These are phyloP conservation scores for Rostrohypoxylon terebratum DNA, from an alignment of 495 filamentous ascomycete species.

Conservation along the genomic window DNA sequence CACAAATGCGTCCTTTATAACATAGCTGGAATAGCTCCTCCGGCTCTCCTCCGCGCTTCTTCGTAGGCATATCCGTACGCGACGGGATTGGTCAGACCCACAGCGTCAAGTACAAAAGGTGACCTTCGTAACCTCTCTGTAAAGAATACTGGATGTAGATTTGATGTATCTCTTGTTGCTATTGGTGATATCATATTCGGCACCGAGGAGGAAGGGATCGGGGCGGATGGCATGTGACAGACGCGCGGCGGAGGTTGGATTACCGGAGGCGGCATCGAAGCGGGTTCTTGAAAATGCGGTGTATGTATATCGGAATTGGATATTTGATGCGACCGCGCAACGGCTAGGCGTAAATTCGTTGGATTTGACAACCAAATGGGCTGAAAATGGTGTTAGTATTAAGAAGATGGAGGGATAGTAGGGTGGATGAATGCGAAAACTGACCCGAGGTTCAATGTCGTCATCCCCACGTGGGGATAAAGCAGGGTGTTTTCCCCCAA, in stretches of 20 bases:
- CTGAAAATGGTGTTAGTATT: background rate
- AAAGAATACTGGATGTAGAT: conserved; percentile 70
- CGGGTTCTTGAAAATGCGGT: conserved; percentile 3
- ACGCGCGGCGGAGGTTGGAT: conserved; percentile 21
- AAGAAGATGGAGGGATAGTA: background rate
- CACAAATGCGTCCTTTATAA: conserved; percentile 49
- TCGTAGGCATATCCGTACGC: conserved; percentile 66
- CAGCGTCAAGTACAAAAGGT: conserved; percentile 43
- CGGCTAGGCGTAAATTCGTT: background rate
- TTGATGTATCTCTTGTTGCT: conserved; percentile 53
- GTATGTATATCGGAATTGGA: conserved; percentile 11
- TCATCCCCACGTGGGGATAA: conserved; percentile 39
- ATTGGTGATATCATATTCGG: conserved; percentile 4
- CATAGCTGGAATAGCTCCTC: conserved; percentile 50
- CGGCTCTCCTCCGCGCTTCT: conserved; percentile 48
- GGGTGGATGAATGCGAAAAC: conserved; percentile 7
- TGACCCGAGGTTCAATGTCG: conserved; percentile 35
- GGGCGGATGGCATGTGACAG: conserved; percentile 26
- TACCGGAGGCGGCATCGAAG: conserved; percentile 17
- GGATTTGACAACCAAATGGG: conserved; percentile 3
- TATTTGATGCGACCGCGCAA: background rate
- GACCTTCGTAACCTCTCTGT: conserved; percentile 63
- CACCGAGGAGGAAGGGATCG: background rate
- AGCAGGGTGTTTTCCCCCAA: conserved; percentile 28
- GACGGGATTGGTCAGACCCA: conserved; percentile 56